Evolutionary conservation across 208 protist species (phyloP), one percentile per base, ranked within the genome.

Genomic region (Leishmania martiniquensis): DNA sequence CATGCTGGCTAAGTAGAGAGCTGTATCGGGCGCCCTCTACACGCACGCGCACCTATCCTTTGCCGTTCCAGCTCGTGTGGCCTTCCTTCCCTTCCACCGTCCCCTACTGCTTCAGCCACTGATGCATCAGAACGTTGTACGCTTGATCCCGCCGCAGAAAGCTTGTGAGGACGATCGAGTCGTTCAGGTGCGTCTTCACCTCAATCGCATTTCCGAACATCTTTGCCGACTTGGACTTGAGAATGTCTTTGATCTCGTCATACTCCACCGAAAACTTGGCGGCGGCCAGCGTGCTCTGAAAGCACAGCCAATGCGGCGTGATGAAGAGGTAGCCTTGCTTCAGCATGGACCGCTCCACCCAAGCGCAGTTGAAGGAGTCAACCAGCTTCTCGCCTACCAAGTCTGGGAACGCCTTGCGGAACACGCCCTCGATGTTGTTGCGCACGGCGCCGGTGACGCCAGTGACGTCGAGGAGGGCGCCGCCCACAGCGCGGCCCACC

Each of bases 231-330:
- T 90, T 88, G 49, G 81, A 80, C 76, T 97, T 95, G 63, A 90
- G 62, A 22, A 97, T 85, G 49, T 97, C 89, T 51, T 91, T 92
- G 63, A 97, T 91, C 72, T 97, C 91, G 73, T 97, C 91, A 78
- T 91, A 94, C 71, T 95, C 89, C 15, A 95, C 54, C 37, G 84
- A 82, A 74, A 97, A 92, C 29, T 91, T 83, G 3, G 83, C 77
- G 17, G 34, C 65, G 3, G 63, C 63, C 25, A 91, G 65, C 77
- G 59, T 83, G 75, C 84, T 84, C 69, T 84, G 68, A 66, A 97
- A 97, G 80, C 88, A 93, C 69, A 97, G 66, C 81, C 86, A 95
- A 66, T 91, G 89, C 39, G 78, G 72, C 7, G 88, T 92, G 59
- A 97, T 85, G 79, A 88, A 95, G 32, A 94, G 37, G 74, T 85